Evolutionary conservation across 2,329 filamentous ascomycete species (phyloP).

Genomic region (Ophiostoma sp.): DNA sequence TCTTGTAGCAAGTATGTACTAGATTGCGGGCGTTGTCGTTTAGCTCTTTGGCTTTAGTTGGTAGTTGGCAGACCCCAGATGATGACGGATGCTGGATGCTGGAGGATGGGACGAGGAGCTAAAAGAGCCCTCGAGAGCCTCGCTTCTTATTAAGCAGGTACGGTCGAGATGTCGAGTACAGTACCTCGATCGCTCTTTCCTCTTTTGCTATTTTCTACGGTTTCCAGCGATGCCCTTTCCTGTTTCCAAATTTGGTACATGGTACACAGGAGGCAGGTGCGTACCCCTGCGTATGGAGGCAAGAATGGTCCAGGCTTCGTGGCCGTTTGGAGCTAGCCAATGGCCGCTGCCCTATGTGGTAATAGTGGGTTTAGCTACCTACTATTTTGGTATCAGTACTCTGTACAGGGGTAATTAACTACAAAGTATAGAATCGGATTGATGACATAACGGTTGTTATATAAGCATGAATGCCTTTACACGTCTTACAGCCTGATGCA

Average conservation of each 20-base stretch:
- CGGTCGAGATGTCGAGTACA: background rate
- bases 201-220: background rate
- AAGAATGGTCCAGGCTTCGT: slow-evolving; percentile 13
- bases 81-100: background rate
- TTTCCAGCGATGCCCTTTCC: background rate
- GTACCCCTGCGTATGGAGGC: slow-evolving; percentile 2
- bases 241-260: slow-evolving; percentile 1
- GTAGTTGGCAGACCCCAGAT: background rate
- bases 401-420: background rate
- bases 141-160: background rate
- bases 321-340: slow-evolving; percentile 10
- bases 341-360: background rate
- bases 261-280: background rate
- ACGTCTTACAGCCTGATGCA: background rate
- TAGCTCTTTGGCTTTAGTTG: background rate
- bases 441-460: background rate
- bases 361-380: background rate
- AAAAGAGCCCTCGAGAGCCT: background rate
- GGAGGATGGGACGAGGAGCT: background rate
- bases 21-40: background rate
- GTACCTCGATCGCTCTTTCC: background rate
- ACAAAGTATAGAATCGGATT: background rate
- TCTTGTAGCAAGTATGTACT: slow-evolving; percentile 1
- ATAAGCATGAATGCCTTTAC: background rate
- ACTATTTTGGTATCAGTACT: background rate